phyloP scores from a whole-genome alignment of 257 asterid genomes.

The Solanum okadae region DNA sequence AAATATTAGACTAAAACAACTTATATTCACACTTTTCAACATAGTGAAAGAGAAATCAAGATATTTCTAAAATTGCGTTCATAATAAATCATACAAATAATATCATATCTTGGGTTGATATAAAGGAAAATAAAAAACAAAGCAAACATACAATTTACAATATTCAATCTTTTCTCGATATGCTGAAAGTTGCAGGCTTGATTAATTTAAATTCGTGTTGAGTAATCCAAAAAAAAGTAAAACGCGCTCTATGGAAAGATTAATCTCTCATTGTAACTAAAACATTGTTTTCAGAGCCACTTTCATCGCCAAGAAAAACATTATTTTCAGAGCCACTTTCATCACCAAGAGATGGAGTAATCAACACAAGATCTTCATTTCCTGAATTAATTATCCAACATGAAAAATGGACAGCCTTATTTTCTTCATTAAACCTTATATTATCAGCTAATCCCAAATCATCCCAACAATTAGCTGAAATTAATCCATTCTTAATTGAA shows the following conservation, averaged over 20 bases:
- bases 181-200: not conserved
- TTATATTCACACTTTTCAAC: not conserved
- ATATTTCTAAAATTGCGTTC: not conserved
- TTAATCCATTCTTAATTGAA: not conserved
- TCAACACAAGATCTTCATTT: conserved; percentile 44
- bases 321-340: not conserved
- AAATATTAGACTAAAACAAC: too few relatives aligned
- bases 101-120: not conserved
- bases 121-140: not conserved
- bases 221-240: not conserved
- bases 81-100: not conserved
- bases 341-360: conserved; percentile 17
- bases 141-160: not conserved
- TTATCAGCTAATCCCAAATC: conserved; percentile 17
- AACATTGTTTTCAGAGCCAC: conserved; percentile 9
- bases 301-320: not conserved
- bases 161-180: not conserved
- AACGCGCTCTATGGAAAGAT: not conserved
- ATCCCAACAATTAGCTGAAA: conserved; percentile 24
- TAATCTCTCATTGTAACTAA: conserved; percentile 9
- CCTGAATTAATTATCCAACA: conserved; percentile 42
- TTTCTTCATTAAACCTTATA: conserved; percentile 32
- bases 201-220: not conserved
- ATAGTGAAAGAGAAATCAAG: not conserved
- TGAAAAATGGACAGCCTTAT: conserved; percentile 26